Evolutionary conservation across 345 rosid genomes (phyloP).

Genomic region (Carallia pectinifolia): DNA sequence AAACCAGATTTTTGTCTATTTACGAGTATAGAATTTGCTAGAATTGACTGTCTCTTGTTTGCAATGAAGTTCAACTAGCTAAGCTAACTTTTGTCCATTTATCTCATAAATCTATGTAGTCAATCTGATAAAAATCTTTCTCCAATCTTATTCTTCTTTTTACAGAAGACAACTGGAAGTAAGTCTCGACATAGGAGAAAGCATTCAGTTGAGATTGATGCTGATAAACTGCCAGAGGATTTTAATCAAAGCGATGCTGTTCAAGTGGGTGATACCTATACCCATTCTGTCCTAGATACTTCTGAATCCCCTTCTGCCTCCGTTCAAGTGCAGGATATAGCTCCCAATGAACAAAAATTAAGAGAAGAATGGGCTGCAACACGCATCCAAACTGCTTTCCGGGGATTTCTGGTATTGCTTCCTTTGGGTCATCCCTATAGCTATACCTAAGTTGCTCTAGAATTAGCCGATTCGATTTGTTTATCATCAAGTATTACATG

Average conservation of each 20-base stretch:
- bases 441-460: slow-evolving; percentile 2
- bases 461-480: background rate
- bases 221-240: slow-evolving; percentile 50
- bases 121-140: background rate
- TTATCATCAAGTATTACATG: background rate
- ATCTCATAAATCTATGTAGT: background rate
- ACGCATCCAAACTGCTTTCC: slow-evolving; percentile 86
- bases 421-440: background rate
- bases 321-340: slow-evolving; percentile 42
- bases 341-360: slow-evolving; percentile 36
- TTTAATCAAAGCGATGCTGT: slow-evolving; percentile 34
- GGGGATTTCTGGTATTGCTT: slow-evolving; percentile 82
- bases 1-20: background rate
- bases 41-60: no score
- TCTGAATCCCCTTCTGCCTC: slow-evolving; percentile 56
- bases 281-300: slow-evolving; percentile 35
- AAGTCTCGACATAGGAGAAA: slow-evolving; percentile 64
- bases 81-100: no score
- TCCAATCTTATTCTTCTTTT: slow-evolving; percentile 15
- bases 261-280: slow-evolving; percentile 35
- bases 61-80: no score
- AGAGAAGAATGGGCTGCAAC: slow-evolving; percentile 75
- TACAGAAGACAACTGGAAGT: slow-evolving; percentile 48
- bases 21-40: background rate
- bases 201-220: slow-evolving; percentile 55